Evolutionary conservation across 1,284 basidiomycete genomes (phyloP).

Genomic region (Taiwanofungus camphoratus): DNA sequence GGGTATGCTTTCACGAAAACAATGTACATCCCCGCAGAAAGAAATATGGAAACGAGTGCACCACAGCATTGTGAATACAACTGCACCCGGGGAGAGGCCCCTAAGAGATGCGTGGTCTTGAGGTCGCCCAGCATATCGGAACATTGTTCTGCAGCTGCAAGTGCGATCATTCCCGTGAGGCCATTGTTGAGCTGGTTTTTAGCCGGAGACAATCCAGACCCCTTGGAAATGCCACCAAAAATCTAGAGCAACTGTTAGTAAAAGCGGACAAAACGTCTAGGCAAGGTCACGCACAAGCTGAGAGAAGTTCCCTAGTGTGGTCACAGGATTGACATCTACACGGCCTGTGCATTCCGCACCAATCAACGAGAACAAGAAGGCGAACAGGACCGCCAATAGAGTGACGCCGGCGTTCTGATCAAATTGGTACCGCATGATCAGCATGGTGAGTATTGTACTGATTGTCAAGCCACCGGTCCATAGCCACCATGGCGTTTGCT

Average conservation of each 20-base stretch:
- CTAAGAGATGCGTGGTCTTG: constrained; percentile 67
- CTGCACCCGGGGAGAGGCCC: constrained; percentile 61
- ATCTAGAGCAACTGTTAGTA: constrained; percentile 37
- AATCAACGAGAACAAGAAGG: constrained; percentile 41
- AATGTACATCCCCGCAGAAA: constrained; percentile 52
- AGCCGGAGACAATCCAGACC: constrained; percentile 30
- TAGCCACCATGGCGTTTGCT: constrained; percentile 50
- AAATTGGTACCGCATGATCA: constrained; percentile 49
- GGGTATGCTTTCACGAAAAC: constrained; percentile 62
- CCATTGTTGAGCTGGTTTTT: constrained; percentile 52
- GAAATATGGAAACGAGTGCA: constrained; percentile 52
- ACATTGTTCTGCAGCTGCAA: constrained; percentile 52
- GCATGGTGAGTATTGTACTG: constrained; percentile 48
- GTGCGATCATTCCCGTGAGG: constrained; percentile 53
- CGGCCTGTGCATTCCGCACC: constrained; percentile 58
- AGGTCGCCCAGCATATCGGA: constrained; percentile 63
- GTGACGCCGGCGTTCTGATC: constrained; percentile 46
- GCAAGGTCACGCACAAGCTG: constrained; percentile 15
- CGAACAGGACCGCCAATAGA: constrained; percentile 61
- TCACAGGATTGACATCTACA: constrained; percentile 55
- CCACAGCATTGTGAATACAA: constrained; percentile 58
- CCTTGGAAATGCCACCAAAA: constrained; percentile 54
- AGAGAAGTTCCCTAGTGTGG: constrained; percentile 45
- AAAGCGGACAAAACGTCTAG: constrained; percentile 2
- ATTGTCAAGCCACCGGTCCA: constrained; percentile 47